phyloP scores from a whole-genome alignment of 1,139 yeast genomes.

The Candida sanyaensis region DNA sequence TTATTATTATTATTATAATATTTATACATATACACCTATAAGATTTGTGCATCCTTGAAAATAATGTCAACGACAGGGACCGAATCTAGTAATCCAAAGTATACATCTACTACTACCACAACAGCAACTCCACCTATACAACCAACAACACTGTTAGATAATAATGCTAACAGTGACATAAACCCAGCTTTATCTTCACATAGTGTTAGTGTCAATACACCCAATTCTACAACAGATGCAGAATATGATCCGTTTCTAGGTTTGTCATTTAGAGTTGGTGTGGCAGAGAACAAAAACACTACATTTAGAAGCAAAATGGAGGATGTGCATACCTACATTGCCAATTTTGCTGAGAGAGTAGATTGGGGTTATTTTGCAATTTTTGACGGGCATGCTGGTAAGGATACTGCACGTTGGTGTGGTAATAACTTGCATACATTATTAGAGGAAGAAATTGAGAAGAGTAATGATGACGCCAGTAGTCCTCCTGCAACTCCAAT shows the following conservation, averaged over 20 bases:
- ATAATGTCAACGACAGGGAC: conserved; percentile 1
- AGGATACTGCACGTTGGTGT: conserved; percentile 93
- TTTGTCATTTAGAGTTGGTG: conserved; percentile 76
- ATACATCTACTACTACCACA: conserved; percentile 4
- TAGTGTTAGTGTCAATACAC: background rate
- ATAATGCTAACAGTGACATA: background rate
- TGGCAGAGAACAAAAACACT: conserved; percentile 82
- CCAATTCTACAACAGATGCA: conserved; percentile 1
- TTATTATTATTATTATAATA: too few relatives aligned
- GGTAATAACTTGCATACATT: conserved; percentile 81
- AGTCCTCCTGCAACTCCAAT: conserved; percentile 12
- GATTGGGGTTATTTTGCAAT: conserved; percentile 97
- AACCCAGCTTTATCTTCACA: background rate
- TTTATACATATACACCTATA: background rate
- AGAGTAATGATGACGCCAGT: background rate
- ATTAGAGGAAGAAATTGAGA: conserved; percentile 53
- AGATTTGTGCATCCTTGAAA: background rate
- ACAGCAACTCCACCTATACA: conserved; percentile 7
- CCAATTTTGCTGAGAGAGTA: conserved; percentile 82
- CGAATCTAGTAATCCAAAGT: background rate
- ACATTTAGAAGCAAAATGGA: conserved; percentile 91
- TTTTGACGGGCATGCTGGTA: conserved; percentile 98
- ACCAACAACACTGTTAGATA: conserved; percentile 2
- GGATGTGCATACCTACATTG: conserved; percentile 92
- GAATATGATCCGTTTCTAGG: conserved; percentile 45